Evolutionary conservation across 225 moss, liverwort and hornwort species (phyloP).

Genomic region (Pseudisothecium myosuroides): DNA sequence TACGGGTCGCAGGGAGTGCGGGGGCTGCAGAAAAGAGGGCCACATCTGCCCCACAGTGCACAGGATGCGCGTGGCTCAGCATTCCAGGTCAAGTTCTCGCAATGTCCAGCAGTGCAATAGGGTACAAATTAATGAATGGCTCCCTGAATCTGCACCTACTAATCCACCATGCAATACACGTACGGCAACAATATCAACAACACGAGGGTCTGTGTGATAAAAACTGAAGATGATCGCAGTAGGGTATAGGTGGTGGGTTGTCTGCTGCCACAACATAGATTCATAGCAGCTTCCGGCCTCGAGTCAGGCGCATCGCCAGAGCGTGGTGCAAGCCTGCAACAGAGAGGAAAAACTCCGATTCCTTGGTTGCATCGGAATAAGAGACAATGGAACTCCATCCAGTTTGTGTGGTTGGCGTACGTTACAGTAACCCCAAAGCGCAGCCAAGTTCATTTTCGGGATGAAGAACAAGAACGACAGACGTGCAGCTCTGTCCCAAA

Average conservation of each 20-base stretch:
- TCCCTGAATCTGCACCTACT: background rate
- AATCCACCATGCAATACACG: background rate
- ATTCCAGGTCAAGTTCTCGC: background rate
- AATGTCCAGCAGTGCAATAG: background rate
- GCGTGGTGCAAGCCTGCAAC: background rate
- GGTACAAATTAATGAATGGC: background rate
- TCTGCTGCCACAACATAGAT: background rate
- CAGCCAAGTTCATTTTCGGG: no score
- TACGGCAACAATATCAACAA: background rate
- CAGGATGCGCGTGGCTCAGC: background rate
- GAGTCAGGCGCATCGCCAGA: background rate
- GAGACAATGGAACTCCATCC: background rate
- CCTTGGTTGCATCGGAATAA: background rate
- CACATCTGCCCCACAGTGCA: constrained; percentile 2
- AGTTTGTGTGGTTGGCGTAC: background rate
- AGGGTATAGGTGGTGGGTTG: background rate
- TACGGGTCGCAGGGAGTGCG: background rate
- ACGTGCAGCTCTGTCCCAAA: no score
- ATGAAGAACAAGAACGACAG: no score
- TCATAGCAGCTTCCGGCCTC: background rate
- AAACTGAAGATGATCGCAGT: background rate
- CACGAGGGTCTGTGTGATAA: background rate
- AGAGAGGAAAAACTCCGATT: background rate
- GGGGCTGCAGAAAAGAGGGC: constrained; percentile 1
- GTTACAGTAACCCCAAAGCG: no score